phyloP scores from a whole-genome alignment of 805 yeast species.

The Candida jianshihensis region DNA sequence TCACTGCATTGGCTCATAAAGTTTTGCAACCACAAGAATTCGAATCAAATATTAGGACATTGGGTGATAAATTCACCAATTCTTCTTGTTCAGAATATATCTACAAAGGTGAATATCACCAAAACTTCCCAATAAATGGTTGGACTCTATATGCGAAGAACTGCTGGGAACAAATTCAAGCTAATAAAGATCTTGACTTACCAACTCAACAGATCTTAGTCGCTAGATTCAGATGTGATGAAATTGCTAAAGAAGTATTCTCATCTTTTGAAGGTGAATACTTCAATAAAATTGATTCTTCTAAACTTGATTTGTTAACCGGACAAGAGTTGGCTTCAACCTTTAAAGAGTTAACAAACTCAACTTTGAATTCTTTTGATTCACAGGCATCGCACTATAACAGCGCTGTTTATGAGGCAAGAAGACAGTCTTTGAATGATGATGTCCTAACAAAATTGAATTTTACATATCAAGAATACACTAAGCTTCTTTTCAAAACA shows the following conservation, averaged over 20 bases:
- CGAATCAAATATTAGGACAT: conserved; percentile 43
- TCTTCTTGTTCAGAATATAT: conserved; percentile 24
- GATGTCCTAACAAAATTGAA: conserved; percentile 42
- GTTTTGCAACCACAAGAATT: conserved; percentile 73
- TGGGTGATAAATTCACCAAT: conserved; percentile 57
- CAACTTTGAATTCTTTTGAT: conserved; percentile 52
- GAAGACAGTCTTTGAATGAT: conserved; percentile 40
- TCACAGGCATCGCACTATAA: conserved; percentile 71
- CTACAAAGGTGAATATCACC: conserved; percentile 70
- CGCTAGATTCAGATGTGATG: conserved; percentile 92
- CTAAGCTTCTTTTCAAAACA: conserved; percentile 30
- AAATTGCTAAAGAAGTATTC: conserved; percentile 46
- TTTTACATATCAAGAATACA: conserved; percentile 36
- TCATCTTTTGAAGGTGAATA: conserved; percentile 17
- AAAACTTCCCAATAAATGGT: conserved; percentile 87
- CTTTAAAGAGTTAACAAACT: conserved; percentile 36
- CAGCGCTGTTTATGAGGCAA: conserved; percentile 56
- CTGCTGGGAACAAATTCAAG: conserved; percentile 92
- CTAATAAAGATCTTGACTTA: conserved; percentile 87
- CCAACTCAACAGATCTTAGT: conserved; percentile 96
- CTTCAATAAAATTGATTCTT: conserved; percentile 3
- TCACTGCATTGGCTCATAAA: conserved; percentile 80
- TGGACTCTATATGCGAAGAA: conserved; percentile 89
- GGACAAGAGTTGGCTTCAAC: conserved; percentile 31
- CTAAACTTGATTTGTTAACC: conserved; percentile 11